These are phyloP conservation scores for Cyclanthera cordifolia DNA, from an alignment of 306 rosid species.

Conservation along the genomic window DNA sequence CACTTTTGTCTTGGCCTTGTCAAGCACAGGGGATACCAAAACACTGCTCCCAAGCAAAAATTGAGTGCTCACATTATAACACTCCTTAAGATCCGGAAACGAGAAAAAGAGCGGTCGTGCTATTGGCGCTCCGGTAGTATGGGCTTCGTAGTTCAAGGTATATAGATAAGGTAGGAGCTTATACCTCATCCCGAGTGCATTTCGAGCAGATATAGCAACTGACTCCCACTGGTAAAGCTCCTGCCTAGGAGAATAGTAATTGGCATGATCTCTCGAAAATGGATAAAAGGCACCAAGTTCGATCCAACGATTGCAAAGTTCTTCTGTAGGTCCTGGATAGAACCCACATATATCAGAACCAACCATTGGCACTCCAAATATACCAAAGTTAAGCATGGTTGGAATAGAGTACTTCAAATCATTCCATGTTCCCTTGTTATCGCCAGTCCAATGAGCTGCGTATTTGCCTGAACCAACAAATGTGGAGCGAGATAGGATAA, in stretches of 20 bases:
- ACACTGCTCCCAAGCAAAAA: slow-evolving; percentile 75
- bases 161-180: slow-evolving; percentile 81
- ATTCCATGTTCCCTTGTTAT: slow-evolving; percentile 80
- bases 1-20: slow-evolving; percentile 57
- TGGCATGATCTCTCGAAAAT: slow-evolving; percentile 92
- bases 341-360: slow-evolving; percentile 95
- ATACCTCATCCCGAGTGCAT: slow-evolving; percentile 80
- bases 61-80: slow-evolving; percentile 72
- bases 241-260: slow-evolving; percentile 81
- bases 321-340: slow-evolving; percentile 85
- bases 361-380: slow-evolving; percentile 97
- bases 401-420: slow-evolving; percentile 76
- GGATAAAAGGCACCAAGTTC: slow-evolving; percentile 97
- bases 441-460: slow-evolving; percentile 98
- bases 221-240: slow-evolving; percentile 96
- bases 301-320: slow-evolving; percentile 94
- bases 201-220: slow-evolving; percentile 73
- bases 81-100: slow-evolving; percentile 51
- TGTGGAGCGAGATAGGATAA: slow-evolving; percentile 73
- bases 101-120: slow-evolving; percentile 95
- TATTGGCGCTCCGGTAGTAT: slow-evolving; percentile 72
- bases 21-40: slow-evolving; percentile 75
- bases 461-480: slow-evolving; percentile 85
- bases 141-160: slow-evolving; percentile 87
- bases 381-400: slow-evolving; percentile 82